Percentiles rank a stretch among this genome's conserved stretches.
Evolutionary conservation across 192 early-diverging fungal genomes (phyloP).

Genomic region (Coemansia sp.): DNA sequence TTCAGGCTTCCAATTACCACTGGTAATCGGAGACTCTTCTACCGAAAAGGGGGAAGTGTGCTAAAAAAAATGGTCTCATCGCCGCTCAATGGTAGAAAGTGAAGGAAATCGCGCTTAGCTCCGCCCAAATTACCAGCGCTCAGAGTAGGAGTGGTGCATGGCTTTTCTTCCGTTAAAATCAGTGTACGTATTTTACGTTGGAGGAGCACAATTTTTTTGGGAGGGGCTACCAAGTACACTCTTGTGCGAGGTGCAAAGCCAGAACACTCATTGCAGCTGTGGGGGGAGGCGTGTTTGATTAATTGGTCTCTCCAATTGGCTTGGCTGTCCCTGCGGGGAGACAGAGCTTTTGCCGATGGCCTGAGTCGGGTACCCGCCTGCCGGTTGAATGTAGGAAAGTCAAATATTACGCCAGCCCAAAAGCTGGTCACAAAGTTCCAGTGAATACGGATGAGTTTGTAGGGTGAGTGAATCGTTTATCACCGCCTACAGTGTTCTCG

Average conservation of each 20-base stretch:
- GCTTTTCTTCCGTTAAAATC: too few species aligned
- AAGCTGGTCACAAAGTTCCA: neutral
- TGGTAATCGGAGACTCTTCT: constrained; percentile 7
- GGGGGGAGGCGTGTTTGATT: neutral
- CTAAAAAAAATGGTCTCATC: neutral
- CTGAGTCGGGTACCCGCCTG: neutral
- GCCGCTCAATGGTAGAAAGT: neutral
- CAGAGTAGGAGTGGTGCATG: neutral
- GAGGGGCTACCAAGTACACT: too few species aligned
- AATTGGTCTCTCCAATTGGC: neutral
- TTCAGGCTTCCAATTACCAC: constrained; percentile 4
- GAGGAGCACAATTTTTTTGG: too few species aligned
- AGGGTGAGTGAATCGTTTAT: neutral
- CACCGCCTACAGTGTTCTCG: neutral
- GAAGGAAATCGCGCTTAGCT: neutral
- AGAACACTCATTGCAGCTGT: too few species aligned
- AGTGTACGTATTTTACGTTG: too few species aligned
- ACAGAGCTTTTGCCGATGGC: neutral
- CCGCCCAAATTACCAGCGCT: neutral
- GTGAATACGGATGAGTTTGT: neutral
- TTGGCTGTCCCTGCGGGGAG: neutral
- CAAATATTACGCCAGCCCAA: neutral
- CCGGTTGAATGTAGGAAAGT: neutral
- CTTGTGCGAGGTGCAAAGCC: too few species aligned
- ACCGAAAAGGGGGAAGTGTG: neutral